Evolutionary conservation across 2,329 filamentous ascomycete genomes (phyloP), one percentile per base, ranked within the genome.

Genomic region (Claviceps cyperi): DNA sequence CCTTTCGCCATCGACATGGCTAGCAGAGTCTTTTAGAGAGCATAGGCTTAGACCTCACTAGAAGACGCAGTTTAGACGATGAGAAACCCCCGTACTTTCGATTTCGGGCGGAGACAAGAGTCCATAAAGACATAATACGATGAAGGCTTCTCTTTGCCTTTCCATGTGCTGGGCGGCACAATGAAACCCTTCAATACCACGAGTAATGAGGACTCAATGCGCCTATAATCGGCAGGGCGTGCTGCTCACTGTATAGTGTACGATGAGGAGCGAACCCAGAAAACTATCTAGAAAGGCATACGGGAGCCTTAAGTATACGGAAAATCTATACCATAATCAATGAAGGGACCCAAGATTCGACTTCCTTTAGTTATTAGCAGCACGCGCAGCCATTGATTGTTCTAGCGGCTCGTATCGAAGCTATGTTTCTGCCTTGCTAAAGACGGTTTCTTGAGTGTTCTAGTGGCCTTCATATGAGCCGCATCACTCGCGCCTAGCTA

Each of bases 1-100:
- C 77, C 77, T 49, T 81, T 80, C 59, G 70, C 74, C 55, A 69
- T 81, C 59, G 75, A 80, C 53, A 71, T 72, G 56, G 65, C 69
- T 51, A 68, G 68, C 59, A 66, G 67, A 59, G 59, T 72, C 58
- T 67, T 71, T 51, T 72, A 69, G 43, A 40, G 28, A 35, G 21
- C 22, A 6, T 21, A 46, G 38, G 7, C 47, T 41, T 43, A 9
- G 6, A 17, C 13, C 5, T 15, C 7, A 13, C 9, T 8, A 17
- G 32, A 21, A 45, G 28, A 19, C n/a, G 24, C 43, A 14, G 3
- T 35, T n/a, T 21, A 17, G 24, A 45, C 43, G 28, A 45, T 22
- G 7, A 19, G 19, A 15, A 35, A 32, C 6, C 3, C 8, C 6
- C 22, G 8, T n/a, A 5, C 41, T 28, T 8, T 11, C 41, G 15